Conservation (phyloP, 2,329 filamentous ascomycete genomes). For the Fusarium temperatum region DNA sequence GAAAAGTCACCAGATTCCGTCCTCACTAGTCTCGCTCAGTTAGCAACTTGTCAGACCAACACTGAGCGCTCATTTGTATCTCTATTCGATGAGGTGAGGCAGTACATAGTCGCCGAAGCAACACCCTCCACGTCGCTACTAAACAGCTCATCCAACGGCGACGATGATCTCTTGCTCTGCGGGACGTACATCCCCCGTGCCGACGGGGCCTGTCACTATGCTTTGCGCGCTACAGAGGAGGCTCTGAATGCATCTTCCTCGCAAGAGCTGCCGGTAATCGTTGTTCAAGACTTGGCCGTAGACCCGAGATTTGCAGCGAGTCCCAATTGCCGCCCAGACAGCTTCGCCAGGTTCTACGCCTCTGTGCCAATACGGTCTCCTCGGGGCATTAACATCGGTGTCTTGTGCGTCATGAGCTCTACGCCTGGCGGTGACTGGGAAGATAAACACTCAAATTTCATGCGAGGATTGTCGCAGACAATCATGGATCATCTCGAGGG, state of each 20-base stretch:
- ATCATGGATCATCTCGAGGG: neutral
- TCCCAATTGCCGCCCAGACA: neutral
- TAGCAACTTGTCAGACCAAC: neutral
- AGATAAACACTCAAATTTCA: accelerated
- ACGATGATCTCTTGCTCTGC: neutral
- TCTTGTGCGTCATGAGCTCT: neutral
- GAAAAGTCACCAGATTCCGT: neutral
- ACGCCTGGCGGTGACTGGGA: neutral
- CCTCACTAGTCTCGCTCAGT: neutral
- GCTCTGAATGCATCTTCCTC: neutral
- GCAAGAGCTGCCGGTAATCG: neutral
- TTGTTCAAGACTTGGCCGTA: neutral
- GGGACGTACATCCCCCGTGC: neutral
- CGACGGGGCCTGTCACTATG: neutral
- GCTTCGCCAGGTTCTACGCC: neutral
- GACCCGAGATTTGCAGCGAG: neutral
- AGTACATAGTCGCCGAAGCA: neutral
- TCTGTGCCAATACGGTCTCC: neutral
- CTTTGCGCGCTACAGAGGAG: neutral
- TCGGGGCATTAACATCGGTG: constrained; percentile 1
- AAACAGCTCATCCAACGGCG: neutral
- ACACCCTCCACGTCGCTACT: neutral
- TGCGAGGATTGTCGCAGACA: neutral
- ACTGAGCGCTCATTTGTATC: constrained; percentile 5
- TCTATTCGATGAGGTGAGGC: neutral